These are phyloP conservation scores for Neonectria magnoliae DNA, from an alignment of 2,329 filamentous ascomycete genomes.

Conservation along the genomic window DNA sequence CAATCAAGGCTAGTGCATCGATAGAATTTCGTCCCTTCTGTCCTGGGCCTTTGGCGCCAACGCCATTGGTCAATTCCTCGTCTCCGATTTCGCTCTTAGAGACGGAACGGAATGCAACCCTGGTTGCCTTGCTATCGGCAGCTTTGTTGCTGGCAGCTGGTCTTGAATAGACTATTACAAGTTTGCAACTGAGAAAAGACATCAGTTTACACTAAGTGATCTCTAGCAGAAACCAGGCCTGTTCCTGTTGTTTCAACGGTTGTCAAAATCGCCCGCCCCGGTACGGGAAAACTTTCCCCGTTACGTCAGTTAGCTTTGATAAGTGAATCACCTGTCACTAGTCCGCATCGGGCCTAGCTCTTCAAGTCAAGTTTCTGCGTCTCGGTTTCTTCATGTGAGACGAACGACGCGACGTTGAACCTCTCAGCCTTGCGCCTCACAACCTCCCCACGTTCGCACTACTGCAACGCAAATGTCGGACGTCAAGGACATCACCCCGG, in stretches of 20 bases:
- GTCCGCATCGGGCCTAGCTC: conserved; percentile 19
- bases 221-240: neutral
- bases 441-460: conserved; percentile 2
- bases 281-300: neutral
- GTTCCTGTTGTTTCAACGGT: too few relatives aligned
- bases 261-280: neutral
- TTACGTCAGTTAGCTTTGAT: conserved; percentile 20
- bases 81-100: conserved; percentile 14
- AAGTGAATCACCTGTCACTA: conserved; percentile 27
- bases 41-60: conserved; percentile 8
- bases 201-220: too few relatives aligned
- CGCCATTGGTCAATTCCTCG: conserved; percentile 35
- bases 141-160: neutral
- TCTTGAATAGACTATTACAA: too few relatives aligned
- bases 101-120: neutral
- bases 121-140: neutral
- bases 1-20: conserved; percentile 32
- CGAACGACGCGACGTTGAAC: conserved; percentile 25
- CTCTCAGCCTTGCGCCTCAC: conserved; percentile 19
- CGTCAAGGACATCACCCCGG: conserved; percentile 68
- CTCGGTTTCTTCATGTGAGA: conserved; percentile 33
- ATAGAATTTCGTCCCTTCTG: conserved; percentile 17
- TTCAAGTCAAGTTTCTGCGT: conserved; percentile 34
- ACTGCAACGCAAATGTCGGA: conserved; percentile 48
- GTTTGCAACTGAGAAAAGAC: neutral